Evolutionary conservation across 495 filamentous ascomycete genomes (phyloP), one percentile per base, ranked within the genome.

Genomic region (Eremomyces bilateralis): DNA sequence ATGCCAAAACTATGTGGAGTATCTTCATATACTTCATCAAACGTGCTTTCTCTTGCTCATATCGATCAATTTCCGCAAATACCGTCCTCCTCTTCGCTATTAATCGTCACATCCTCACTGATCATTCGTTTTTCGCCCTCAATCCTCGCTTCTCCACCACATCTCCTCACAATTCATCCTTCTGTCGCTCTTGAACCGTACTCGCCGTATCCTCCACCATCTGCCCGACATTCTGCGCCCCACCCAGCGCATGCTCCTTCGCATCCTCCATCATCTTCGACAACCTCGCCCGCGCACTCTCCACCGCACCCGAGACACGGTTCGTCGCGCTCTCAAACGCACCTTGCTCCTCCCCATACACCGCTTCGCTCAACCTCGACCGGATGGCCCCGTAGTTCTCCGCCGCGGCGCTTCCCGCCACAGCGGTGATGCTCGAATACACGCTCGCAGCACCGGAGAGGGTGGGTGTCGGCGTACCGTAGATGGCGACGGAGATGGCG

Each of bases 321-420:
- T 44, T 53, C 31, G 58, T 59, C 29, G 65, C 64, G 37, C 63
- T 67, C 42, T 76, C 67, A 3, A 71, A 45, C 21, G 60, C 59
- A 13, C 62, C 62, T 33, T 66, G 54, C 44, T 72, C 61, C 11
- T 60, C 47, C 3, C 58, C 54, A 35, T 58, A 57, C 11, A 57
- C 30, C 2, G 49, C 48, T 8, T 29, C 39, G 31, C 46, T 57
- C 15, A 53, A 39, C 12, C 27, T 21, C 3, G 37, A 21, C 17
- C 31, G 35, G 1, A 42, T 48, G 12, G 42, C 24, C 18, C 38
- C 34, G 25, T 46, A 41, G 12, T 10, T 15, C 2, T 34, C 24
- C 4, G 29, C 35, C 15, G 24, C 38, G 31, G 42, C 37, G 20
- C 39, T 34, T 3, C 31, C 34, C 13, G 53, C 53, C 25, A 48